These are phyloP conservation scores for Monosporascus sp. DNA, from an alignment of 2,329 filamentous ascomycete genomes.

Conservation along the genomic window DNA sequence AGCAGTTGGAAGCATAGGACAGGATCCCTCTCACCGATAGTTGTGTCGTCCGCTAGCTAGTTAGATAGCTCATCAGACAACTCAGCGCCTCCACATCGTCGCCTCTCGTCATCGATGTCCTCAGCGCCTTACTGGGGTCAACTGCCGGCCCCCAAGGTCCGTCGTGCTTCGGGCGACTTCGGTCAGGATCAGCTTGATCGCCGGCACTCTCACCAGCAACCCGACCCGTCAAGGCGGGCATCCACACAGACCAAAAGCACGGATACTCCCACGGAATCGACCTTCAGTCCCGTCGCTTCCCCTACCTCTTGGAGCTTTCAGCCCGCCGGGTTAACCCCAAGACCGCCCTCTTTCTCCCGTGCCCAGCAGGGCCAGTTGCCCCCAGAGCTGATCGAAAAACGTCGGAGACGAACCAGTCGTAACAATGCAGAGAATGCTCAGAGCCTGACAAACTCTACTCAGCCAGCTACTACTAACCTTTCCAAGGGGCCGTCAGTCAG, in stretches of 20 bases:
- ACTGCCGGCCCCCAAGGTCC: constrained; percentile 44
- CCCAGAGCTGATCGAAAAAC: constrained; percentile 37
- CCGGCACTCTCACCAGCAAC: constrained; percentile 32
- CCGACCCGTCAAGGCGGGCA: constrained; percentile 40
- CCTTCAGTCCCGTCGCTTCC: constrained; percentile 52
- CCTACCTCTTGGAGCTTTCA: constrained; percentile 47
- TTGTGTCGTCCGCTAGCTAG: neutral
- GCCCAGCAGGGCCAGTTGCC: constrained; percentile 34
- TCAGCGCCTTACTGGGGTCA: constrained; percentile 52
- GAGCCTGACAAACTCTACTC: constrained; percentile 28
- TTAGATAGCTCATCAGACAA: too few species aligned
- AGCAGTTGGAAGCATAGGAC: too few species aligned
- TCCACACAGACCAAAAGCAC: constrained; percentile 52
- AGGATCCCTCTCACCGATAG: too few species aligned
- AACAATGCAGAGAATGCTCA: constrained; percentile 36
- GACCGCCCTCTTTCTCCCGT: constrained; percentile 47
- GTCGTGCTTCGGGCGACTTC: constrained; percentile 33
- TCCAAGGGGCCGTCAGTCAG: constrained; percentile 37
- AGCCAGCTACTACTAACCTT: constrained; percentile 54
- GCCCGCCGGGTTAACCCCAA: constrained; percentile 49
- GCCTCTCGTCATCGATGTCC: constrained; percentile 33
- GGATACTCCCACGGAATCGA: constrained; percentile 52
- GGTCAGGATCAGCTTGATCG: constrained; percentile 21
- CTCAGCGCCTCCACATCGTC: constrained; percentile 4
- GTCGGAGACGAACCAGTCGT: constrained; percentile 35